These are phyloP conservation scores for Nemania sp. DNA, from an alignment of 2,329 filamentous ascomycete species.

Conservation along the genomic window DNA sequence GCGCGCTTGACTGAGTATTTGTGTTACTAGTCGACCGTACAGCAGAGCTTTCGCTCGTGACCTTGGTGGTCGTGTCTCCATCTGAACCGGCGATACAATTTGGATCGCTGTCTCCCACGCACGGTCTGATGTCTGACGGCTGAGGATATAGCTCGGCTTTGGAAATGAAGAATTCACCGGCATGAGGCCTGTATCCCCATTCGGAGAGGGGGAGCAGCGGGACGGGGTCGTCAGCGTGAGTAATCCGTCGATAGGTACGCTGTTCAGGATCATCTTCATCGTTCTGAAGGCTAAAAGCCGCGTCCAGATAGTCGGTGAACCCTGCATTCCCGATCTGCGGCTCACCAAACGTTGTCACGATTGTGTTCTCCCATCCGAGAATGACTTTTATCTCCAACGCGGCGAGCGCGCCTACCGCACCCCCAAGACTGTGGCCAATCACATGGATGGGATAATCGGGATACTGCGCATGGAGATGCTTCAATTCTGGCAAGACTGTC, in stretches of 20 bases:
- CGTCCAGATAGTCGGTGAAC: slow-evolving; percentile 59
- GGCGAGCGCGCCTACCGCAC: slow-evolving; percentile 86
- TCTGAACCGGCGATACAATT: slow-evolving; percentile 69
- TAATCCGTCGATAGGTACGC: slow-evolving; percentile 72
- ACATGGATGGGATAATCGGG: slow-evolving; percentile 75
- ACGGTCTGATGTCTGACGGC: slow-evolving; percentile 69
- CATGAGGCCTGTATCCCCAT: slow-evolving; percentile 86
- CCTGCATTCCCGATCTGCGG: slow-evolving; percentile 67
- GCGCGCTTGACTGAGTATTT: slow-evolving; percentile 40
- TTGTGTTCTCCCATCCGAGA: slow-evolving; percentile 72
- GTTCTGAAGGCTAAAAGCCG: slow-evolving; percentile 51
- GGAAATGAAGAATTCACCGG: slow-evolving; percentile 83
- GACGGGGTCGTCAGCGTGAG: slow-evolving; percentile 84
- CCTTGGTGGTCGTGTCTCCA: slow-evolving; percentile 34
- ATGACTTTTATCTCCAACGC: slow-evolving; percentile 75
- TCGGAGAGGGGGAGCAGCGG: slow-evolving; percentile 82
- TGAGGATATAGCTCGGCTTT: slow-evolving; percentile 71
- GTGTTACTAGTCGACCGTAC: slow-evolving; percentile 27
- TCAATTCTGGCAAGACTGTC: slow-evolving; percentile 69
- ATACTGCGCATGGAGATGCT: slow-evolving; percentile 60
- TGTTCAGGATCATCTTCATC: slow-evolving; percentile 39
- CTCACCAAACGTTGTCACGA: slow-evolving; percentile 91
- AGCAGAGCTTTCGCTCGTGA: slow-evolving; percentile 29
- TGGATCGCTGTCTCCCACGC: slow-evolving; percentile 71
- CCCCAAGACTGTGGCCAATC: slow-evolving; percentile 89